phyloP scores from a whole-genome alignment of 345 rosid genomes.

The Citrus mangshanensis region DNA sequence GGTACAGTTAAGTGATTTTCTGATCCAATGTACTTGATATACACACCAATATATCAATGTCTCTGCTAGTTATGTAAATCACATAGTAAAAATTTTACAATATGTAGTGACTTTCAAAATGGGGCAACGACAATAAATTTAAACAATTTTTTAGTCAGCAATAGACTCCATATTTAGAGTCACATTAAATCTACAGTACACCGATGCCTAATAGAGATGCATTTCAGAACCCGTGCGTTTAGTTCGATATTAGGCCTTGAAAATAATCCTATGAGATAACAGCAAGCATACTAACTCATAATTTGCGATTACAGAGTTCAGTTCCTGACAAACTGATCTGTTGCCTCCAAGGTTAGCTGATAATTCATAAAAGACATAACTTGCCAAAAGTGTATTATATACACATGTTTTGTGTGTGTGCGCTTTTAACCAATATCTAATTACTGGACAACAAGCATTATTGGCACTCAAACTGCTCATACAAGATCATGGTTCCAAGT shows the following conservation, averaged over 20 bases:
- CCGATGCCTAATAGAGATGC: neutral
- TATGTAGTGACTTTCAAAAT: neutral
- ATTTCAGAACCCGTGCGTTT: neutral
- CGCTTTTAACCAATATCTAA: neutral
- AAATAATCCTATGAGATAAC: neutral
- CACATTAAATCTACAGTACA: neutral
- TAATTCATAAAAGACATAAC: neutral
- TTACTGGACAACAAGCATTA: neutral
- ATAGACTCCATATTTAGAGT: neutral
- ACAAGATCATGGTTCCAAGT: neutral
- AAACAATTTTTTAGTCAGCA: neutral
- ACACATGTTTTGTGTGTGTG: neutral
- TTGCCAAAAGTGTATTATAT: neutral
- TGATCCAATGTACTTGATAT: neutral
- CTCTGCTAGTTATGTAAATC: neutral
- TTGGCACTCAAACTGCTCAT: neutral
- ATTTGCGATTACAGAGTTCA: neutral
- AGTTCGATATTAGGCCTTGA: neutral
- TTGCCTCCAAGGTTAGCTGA: neutral
- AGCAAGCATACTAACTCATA: neutral
- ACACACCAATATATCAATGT: neutral
- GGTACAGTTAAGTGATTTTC: neutral
- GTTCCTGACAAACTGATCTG: neutral
- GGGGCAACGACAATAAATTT: neutral
- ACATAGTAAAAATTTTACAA: neutral